Percentiles rank a stretch among this genome's conserved stretches.
These are phyloP conservation scores for Zygoascus biomembranicola DNA, from an alignment of 805 yeast genomes.

Conservation along the genomic window DNA sequence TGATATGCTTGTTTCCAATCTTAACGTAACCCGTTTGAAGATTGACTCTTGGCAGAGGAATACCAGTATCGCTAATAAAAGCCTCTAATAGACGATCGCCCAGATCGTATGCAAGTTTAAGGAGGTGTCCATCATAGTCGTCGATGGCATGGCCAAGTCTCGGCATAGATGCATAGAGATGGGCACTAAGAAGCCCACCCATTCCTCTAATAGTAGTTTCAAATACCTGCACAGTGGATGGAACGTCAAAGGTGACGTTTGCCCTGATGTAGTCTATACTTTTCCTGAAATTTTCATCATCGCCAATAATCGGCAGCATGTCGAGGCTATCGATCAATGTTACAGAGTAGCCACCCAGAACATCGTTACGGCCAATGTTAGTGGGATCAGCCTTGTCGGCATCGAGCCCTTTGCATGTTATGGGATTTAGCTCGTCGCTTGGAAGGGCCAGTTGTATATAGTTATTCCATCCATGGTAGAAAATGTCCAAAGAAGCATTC, in stretches of 20 bases:
- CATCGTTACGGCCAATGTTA: slow-evolving; percentile 67
- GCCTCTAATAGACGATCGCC: slow-evolving; percentile 67
- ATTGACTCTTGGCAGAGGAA: slow-evolving; percentile 79
- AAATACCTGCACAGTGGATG: slow-evolving; percentile 77
- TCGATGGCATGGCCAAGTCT: slow-evolving; percentile 34
- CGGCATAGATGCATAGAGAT: slow-evolving; percentile 54
- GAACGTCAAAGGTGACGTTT: slow-evolving; percentile 44
- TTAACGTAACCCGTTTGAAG: slow-evolving; percentile 42
- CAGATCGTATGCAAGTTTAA: slow-evolving; percentile 62
- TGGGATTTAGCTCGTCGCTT: slow-evolving; percentile 66
- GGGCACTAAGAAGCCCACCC: slow-evolving; percentile 77
- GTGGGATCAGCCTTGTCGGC: slow-evolving; percentile 47
- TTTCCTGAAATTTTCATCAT: slow-evolving; percentile 45
- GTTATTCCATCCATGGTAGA: slow-evolving; percentile 66
- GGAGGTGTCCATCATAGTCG: slow-evolving; percentile 63
- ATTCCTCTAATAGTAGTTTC: slow-evolving; percentile 75
- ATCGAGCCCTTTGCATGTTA: slow-evolving; percentile 59
- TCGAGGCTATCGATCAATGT: slow-evolving; percentile 77
- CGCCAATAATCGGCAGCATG: slow-evolving; percentile 65
- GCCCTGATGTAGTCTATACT: slow-evolving; percentile 35
- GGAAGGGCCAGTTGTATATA: slow-evolving; percentile 71
- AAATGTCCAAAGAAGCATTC: slow-evolving; percentile 46
- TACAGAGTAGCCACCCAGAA: slow-evolving; percentile 72
- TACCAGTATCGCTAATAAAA: slow-evolving; percentile 48
- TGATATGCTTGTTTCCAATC: slow-evolving; percentile 12